These are phyloP conservation scores for Rauvolfia tetraphylla DNA, from an alignment of 257 asterid species.

Conservation along the genomic window DNA sequence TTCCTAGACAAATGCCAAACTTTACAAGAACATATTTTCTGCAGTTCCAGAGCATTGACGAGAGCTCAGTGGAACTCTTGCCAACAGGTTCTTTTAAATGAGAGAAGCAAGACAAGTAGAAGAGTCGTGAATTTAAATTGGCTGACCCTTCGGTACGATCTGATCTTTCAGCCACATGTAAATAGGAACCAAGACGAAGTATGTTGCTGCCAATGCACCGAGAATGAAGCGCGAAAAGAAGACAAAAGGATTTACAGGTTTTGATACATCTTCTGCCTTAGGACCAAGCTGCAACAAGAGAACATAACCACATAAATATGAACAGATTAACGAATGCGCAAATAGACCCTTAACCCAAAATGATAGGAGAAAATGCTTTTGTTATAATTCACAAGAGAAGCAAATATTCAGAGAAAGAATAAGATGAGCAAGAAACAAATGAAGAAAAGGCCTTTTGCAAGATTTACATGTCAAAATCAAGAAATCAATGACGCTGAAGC, in stretches of 20 bases:
- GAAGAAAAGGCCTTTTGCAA: too few species aligned
- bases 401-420: too few species aligned
- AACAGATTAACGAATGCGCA: not conserved
- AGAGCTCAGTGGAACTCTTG: not conserved
- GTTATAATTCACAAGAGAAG: too few species aligned
- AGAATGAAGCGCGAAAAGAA: constrained; percentile 61
- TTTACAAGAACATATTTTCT: not conserved
- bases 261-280: constrained; percentile 68
- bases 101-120: not conserved
- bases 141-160: constrained; percentile 71
- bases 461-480: too few species aligned
- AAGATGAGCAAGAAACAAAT: too few species aligned
- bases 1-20: not conserved
- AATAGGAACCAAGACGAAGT: constrained; percentile 78
- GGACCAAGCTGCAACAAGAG: constrained; percentile 72
- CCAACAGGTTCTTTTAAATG: not conserved
- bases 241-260: constrained; percentile 61
- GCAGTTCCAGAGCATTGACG: not conserved
- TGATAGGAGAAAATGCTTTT: too few species aligned
- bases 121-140: constrained; percentile 38
- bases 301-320: not conserved
- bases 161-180: constrained; percentile 97
- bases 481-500: too few species aligned
- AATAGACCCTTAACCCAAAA: not conserved
- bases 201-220: constrained; percentile 74